Evolutionary conservation across 2,329 filamentous ascomycete genomes (phyloP), one percentile per base, ranked within the genome.

Genomic region (Talaromyces piceae): DNA sequence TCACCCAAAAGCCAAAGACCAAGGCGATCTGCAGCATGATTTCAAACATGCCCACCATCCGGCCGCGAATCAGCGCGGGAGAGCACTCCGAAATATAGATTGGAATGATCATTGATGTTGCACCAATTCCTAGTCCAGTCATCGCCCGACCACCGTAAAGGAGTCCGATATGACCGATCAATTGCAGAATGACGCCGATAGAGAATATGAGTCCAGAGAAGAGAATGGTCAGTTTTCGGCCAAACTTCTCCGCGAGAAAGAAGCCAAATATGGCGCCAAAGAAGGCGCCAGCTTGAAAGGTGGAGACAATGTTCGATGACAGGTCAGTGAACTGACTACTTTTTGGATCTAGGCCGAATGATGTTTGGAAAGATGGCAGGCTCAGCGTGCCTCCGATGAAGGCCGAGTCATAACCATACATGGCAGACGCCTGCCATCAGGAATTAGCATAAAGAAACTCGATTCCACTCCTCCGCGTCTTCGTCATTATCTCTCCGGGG

Each of bases 111-210:
- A 79, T 79, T 44, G 73, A 75, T 28, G 75, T 73, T 49, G 67
- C 70, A 20, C 67, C 67, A 12, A 69, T 61, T 8, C 65, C 67
- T 3, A 51, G 18, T 1, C 49, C 49, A 4, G 49, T 50, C 39
- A 50, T 16, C 5, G 49, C 49, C 2, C 49, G 49, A 22, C 49
- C 49, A 16, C 28, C 49, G 16, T 50, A 50, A 25, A 50, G 18
- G 26, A 46, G 11, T 13, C 49, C 49, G 4, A 50, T 23, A 12
- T 41, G 41, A n/a, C 49, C 49, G 13, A 50, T 41, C 1, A 51
- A 39, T 25, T 88, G 85, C 59, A 88, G 75, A 48, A 85, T 63
- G 49, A 83, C 81, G 41, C 85, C 85, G 8, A 83, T 50, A 22
- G 77, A 74, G 25, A 82, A 80, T 33, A 86, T 61, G 1, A 76